Conservation (phyloP, 345 rosid genomes). For the Laguncularia racemosa region DNA sequence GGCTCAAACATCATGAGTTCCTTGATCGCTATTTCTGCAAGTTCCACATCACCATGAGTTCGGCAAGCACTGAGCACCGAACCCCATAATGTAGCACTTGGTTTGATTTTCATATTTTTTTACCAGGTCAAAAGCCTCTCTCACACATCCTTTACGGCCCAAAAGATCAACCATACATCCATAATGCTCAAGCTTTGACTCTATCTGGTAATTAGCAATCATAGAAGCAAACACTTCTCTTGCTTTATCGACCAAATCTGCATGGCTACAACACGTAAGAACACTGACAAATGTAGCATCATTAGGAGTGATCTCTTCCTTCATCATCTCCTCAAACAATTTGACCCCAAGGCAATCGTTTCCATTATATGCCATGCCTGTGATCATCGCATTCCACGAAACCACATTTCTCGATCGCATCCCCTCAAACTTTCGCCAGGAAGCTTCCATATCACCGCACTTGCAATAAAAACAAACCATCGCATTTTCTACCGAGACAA, state of each 20-base stretch:
- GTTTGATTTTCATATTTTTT: conserved; percentile 6
- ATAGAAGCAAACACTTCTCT: conserved; percentile 13
- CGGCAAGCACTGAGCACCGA: conserved; percentile 14
- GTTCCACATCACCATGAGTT: conserved; percentile 9
- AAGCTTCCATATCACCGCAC: conserved; percentile 12
- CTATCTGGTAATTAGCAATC: not conserved
- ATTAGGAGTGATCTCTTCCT: conserved; percentile 7
- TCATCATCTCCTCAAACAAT: conserved; percentile 12
- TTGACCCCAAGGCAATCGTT: conserved; percentile 9
- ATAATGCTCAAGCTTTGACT: conserved; percentile 16
- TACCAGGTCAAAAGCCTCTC: conserved; percentile 15
- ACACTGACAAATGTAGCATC: conserved; percentile 11
- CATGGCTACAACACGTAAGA: conserved; percentile 14
- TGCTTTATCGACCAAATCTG: conserved; percentile 9
- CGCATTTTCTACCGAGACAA: conserved; percentile 1
- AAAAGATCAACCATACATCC: conserved; percentile 16
- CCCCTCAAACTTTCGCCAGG: not conserved
- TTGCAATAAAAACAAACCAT: conserved; percentile 15
- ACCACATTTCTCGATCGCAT: conserved; percentile 7
- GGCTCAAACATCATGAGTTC: conserved; percentile 14
- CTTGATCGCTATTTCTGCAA: conserved; percentile 9
- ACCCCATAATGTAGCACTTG: conserved; percentile 13
- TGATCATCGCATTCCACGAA: conserved; percentile 10
- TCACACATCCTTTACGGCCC: conserved; percentile 11
- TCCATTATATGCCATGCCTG: conserved; percentile 15